Evolutionary conservation across 2,329 filamentous ascomycete species (phyloP), one percentile per base, ranked within the genome.

Genomic region (Cercospora brassicicola): DNA sequence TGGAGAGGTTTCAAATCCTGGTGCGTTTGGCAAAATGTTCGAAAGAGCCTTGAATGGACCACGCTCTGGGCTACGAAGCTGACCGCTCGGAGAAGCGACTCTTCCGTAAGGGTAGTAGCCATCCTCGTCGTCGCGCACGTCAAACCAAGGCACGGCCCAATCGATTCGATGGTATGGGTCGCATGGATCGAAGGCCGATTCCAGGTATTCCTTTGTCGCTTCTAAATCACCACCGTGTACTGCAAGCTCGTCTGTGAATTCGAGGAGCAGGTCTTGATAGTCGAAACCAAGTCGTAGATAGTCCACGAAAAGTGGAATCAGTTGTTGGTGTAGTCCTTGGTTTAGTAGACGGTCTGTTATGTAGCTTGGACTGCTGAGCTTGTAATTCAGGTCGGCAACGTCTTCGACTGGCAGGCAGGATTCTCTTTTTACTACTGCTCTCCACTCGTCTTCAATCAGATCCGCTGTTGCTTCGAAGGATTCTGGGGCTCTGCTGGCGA

Each of bases 281-380:
- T 68, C 66, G 11, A 56, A 68, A 5, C 66, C 66, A n/a, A 62
- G 10, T 10, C 30, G 57, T 2, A 65, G n/a, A 53, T 51, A 68
- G 18, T 48, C 18, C 11, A 18, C 53, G 15, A 62, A 51, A 51
- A 59, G 18, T 18, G 39, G 48, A 23, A 28, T 30, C 4, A 45
- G 23, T 9, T 48, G 26, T 18, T 36, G 30, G 11, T 10, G 26
- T 20, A 33, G 18, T 36, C 30, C 39, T 18, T 45, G n/a, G 2
- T 62, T 11, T 7, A 51, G 11, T 11, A 18, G 23, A 23, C 45
- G 59, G 5, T 20, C 20, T 13, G 9, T 15, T 4, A 62, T 59
- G 39, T 48, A 55, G 10, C 56, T 23, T 18, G 13, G 10, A 45
- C 33, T 15, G 13, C 31, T 11, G 36, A 42, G 53, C 23, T 39